Base-by-base conservation (phyloP, 495 filamentous ascomycete genomes). In the Bombardia bombarda region DNA sequence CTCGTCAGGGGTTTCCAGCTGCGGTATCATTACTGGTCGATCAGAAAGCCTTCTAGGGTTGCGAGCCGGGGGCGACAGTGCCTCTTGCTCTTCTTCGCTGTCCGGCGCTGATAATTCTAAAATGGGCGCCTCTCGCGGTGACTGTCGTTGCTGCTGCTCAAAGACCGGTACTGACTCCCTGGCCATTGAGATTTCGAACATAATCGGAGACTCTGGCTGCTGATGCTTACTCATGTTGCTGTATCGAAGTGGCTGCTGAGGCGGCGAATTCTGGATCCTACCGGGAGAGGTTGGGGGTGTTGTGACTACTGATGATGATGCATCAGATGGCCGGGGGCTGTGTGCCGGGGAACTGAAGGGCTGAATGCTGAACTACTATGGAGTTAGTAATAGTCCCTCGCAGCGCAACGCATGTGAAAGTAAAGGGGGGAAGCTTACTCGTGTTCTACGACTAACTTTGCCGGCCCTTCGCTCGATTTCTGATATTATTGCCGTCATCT, bases 391-490 rank as follows among this genome's bases (percentile, higher is more conserved):
- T 9, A 23, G 12, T 13, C 2, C 19, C 26, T 28, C 2, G 26
- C 9, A 13, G 26, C 12, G 25, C 3, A 14, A 33, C 17, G 24
- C 14, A 43, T 9, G 25, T 34, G 9, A 5, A 30, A 9, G 12
- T 4, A 22, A 37, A 25, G 22, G 2, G 3, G 14, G 19, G 38
- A 23, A 21, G 46, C 70, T 56, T 62, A 77, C 74, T 58, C 68
- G 61, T 45, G 62, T 78, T 52, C 75, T 80, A 32, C 80, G 74
- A 63, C 83, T 88, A 25, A 83, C 83, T 47, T 82, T 71, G 16
- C 81, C 82, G 5, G 85, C 83, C 43, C 83, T 78, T 51, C 73
- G 72, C 53, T 88, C 83, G 72, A 92, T 87, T 58, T 92, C 87
- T 6, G 73, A 69, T 10, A 88, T 75, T 32, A 88, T 83, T 23